Percentiles rank a stretch among this genome's conserved stretches.
These are phyloP conservation scores for Leccinum variicolor DNA, from an alignment of 768 basidiomycete genomes.

Conservation along the genomic window DNA sequence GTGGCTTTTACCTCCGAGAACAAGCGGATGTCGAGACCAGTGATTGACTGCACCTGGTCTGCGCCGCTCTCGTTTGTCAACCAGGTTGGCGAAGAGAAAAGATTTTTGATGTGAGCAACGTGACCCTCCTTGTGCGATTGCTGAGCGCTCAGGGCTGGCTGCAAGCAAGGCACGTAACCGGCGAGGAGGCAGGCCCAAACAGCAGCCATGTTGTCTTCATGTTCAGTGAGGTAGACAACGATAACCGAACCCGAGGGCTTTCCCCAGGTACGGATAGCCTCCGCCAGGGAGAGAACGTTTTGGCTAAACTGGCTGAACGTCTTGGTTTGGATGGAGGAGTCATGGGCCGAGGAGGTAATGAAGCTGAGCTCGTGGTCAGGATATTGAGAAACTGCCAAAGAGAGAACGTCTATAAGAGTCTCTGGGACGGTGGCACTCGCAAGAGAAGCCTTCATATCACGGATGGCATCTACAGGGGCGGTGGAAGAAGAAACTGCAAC, in stretches of 20 bases:
- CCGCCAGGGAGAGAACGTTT: conserved; percentile 17
- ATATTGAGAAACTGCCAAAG: conserved; percentile 19
- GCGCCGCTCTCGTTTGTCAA: conserved; percentile 28
- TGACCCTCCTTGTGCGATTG: conserved; percentile 31
- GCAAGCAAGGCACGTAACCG: conserved; percentile 31
- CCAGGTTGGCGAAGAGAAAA: conserved; percentile 32
- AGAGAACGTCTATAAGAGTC: conserved; percentile 24
- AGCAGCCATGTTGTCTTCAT: conserved; percentile 33
- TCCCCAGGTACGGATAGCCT: conserved; percentile 20
- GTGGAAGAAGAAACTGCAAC: conserved; percentile 8
- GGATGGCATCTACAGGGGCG: conserved; percentile 7
- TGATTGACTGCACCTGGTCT: conserved; percentile 22
- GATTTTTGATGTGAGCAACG: conserved; percentile 27
- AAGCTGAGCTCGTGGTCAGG: conserved; percentile 26
- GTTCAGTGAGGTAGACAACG: conserved; percentile 30
- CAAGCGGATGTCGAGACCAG: conserved; percentile 25
- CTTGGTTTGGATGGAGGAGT: conserved; percentile 27
- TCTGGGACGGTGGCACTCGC: conserved; percentile 2
- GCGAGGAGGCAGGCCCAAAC: conserved; percentile 31
- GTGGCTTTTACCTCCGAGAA: conserved; percentile 20
- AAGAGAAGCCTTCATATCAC: conserved; percentile 17
- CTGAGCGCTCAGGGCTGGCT: conserved; percentile 33
- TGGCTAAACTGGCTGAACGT: conserved; percentile 21
- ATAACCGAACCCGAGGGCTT: conserved; percentile 27
- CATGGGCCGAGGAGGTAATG: conserved; percentile 27